Evolutionary conservation across 768 basidiomycete genomes (phyloP), one percentile per base, ranked within the genome.

Genomic region (Boletus rufocinnamomeus): DNA sequence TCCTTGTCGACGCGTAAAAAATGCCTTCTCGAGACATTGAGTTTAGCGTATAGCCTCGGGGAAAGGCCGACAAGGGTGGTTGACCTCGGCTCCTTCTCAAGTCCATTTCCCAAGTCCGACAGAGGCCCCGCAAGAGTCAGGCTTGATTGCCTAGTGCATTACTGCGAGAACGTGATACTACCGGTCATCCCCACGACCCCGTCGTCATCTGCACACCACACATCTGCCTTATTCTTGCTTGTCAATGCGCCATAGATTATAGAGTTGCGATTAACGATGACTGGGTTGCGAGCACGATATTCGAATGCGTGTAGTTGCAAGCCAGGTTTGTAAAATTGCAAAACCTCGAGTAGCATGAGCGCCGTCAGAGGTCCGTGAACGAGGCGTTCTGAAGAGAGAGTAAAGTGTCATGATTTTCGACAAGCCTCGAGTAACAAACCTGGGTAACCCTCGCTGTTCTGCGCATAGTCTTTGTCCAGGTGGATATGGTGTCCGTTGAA

Each of bases 401-500:
- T 62, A 17, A 28, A 17, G 27, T 49, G n/a, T 56, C 40, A 40
- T 57, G n/a, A 25, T 44, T 25, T 30, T 34, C 19, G 32, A 40
- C 25, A 27, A 37, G 32, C 6, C 8, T 43, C 30, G 5, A 28
- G 43, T 25, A 8, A 56, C 57, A 52, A 61, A 84, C 89, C 90
- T 60, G 86, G 81, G 62, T 91, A 91, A 9, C 89, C 89, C 72
- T 94, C 89, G 21, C 75, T 78, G 27, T 75, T 72, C 45, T 81
- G 83, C 7, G 88, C 84, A 67, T 86, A 91, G 25, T 86, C 83
- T 57, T 84, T 84, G 74, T 93, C 90, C 28, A 93, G 81, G 72
- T 95, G 92, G 62, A 95, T 90, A 63, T 85, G 80, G 63, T 95
- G 92, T 14, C 84, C 89, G 64, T 95, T 94, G 76, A 91, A 92